Base-by-base conservation (phyloP, 306 rosid genomes). In the Canavalia gladiata region DNA sequence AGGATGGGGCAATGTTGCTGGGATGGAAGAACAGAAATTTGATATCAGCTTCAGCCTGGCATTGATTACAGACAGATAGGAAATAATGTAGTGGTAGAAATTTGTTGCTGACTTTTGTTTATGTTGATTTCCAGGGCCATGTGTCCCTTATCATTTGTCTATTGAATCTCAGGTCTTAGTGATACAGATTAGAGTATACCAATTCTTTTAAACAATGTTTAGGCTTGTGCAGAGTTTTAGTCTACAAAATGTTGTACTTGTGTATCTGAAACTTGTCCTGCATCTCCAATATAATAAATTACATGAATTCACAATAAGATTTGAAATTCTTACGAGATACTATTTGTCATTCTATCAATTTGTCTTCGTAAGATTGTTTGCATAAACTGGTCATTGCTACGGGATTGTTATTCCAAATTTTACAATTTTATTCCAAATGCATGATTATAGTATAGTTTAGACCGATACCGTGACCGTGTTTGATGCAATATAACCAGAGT, bases 1-100 rank as follows among this genome's bases (percentile, higher is more conserved):
- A 83, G 80, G 95, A 89, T 66, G 94, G 95, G 45, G 93, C 95
- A 1, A 91, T 94, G 93, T 85, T 91, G 47, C 77, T 94, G 83
- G 95, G 97, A 9, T 94, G 98, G 98, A 94, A 89, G 76, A 84
- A 84, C 57, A 89, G 97, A 87, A 90, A 88, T 82, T 78, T 94
- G 83, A 84, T 94, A 55, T 94, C 98, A 50, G 94, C 98, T 78
- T 94, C 97, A 6, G 95, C 98, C 33, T 94, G 97, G 98, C 85
- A 84, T 25, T 94, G 86, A 94, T 66, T 29, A 46, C 47, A n/a
- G 28, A 8, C 33, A 45, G 33, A 43, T 52, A 39, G 62, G 56
- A 46, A 76, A 64, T 55, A 81, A 49, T 45, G 77, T 56, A 74
- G 81, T 33, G n/a, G 45, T 75, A 30, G 79, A 46, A 65, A 78